Base-by-base conservation (phyloP, 164 flowering plant species). In the Euptelea pleiosperma region DNA sequence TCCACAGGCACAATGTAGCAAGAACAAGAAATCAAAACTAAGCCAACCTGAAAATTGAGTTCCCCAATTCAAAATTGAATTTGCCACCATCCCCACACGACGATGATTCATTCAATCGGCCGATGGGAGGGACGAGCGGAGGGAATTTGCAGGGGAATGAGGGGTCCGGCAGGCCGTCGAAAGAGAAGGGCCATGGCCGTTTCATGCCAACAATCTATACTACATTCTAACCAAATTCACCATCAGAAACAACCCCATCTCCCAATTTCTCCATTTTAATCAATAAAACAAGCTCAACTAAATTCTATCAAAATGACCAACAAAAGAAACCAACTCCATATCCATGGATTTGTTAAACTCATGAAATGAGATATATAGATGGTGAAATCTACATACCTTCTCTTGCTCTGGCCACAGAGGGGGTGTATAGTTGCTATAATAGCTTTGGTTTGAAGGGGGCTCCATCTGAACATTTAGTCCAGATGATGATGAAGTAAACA, bases 371-470 rank as follows among this genome's bases (percentile, higher is more conserved):
- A n/a, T n/a, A n/a, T n/a, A n/a, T n/a, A n/a, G n/a, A n/a, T n/a
- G n/a, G n/a, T n/a, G 24, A 33, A 34, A 22, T 10, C 22, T 10
- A 46, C 43, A 18, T 57, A 87, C 94, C 90, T 81, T 83, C 50
- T 83, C 85, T 56, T 76, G 85, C 40, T 78, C 85, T 1, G 77
- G 75, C 76, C 74, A 74, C 1, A 61, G 19, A 28, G 73, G 62
- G 8, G 35, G 60, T 56, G 62, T 37, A 34, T 49, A 65, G 65
- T 66, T 82, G 76, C 75, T 70, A 54, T 64, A 59, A 62, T 30
- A 68, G 78, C 74, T 89, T 90, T 87, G 97, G 95, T 84, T 91
- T 83, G 94, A 88, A 88, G 98, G 96, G 91, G 86, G 98, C 96
- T 86, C 98, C 72, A 79, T 83, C 69, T 66, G 83, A 42, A 67